Evolutionary conservation across 805 yeast species (phyloP).

Genomic region (Wickerhamiella parazyma): DNA sequence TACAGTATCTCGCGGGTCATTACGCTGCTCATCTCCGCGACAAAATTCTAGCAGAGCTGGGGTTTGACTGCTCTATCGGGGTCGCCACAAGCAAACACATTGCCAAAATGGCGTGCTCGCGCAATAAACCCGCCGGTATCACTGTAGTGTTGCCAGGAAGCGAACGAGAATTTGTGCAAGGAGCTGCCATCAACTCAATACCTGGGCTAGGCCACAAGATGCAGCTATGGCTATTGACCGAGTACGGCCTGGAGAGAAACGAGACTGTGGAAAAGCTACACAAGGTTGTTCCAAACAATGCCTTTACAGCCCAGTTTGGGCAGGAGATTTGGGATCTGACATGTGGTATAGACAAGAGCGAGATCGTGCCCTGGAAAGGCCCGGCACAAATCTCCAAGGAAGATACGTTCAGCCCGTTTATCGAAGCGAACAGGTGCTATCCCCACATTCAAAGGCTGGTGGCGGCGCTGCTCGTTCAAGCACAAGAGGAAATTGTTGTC

Average conservation of each 20-base stretch:
- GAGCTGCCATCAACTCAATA: constrained; percentile 12
- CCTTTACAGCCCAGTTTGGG: constrained; percentile 1
- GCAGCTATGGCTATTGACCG: neutral
- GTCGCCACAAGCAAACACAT: constrained; percentile 20
- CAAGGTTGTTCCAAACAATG: neutral
- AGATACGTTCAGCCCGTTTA: constrained; percentile 18
- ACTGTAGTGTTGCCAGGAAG: constrained; percentile 20
- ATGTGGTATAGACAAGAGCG: constrained; percentile 12
- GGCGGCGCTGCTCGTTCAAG: constrained; percentile 17
- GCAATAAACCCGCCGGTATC: constrained; percentile 24
- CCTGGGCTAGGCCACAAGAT: constrained; percentile 22
- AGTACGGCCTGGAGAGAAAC: neutral
- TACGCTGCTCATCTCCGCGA: constrained; percentile 21
- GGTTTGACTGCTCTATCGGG: constrained; percentile 24
- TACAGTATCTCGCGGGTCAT: constrained; percentile 21
- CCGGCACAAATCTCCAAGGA: constrained; percentile 23
- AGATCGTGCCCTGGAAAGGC: constrained; percentile 8
- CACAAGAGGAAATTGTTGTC: constrained; percentile 16
- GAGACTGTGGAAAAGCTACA: constrained; percentile 13
- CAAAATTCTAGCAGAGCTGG: constrained; percentile 18
- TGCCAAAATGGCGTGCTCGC: constrained; percentile 23
- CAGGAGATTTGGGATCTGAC: constrained; percentile 11
- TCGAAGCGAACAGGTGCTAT: constrained; percentile 6
- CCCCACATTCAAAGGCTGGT: constrained; percentile 13
- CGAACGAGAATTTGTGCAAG: constrained; percentile 17